Evolutionary conservation across 805 yeast genomes (phyloP), one percentile per base, ranked within the genome.

Genomic region (Pichia californica): DNA sequence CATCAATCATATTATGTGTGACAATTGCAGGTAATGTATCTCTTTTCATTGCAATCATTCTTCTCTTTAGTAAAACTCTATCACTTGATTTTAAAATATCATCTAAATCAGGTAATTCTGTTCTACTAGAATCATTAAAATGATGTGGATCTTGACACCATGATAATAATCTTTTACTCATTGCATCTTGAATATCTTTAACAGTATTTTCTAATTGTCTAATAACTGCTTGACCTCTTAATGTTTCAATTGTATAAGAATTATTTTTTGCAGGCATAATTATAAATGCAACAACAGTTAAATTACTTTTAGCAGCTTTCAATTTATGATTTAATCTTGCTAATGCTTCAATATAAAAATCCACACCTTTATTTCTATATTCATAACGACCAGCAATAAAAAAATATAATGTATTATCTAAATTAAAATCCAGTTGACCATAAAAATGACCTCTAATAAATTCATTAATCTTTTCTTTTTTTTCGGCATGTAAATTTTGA

Each of bases 381-480:
- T 91, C 99, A 65, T 91, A 91, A 61, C 99, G 79, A 43, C 99
- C 99, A 16, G 98, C 95, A 63, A 88, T 93, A 72, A 91, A 91
- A 65, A 91, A 88, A 66, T 93, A 91, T 49, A 91, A 70, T 7
- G 99, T 93, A 59, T 93, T 87, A 48, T 91, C 96, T 52, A 93
- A 74, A 58, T 88, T 95, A 63, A 93, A 93, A 66, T 93, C 96
- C 61, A 87, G 83, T 62, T 88, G 88, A 41, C 99, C 99, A 64
- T 93, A 93, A 69, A 91, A 91, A 63, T 91, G 99, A 50, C 99
- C 99, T 55, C 95, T 80, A 49, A 93, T 83, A 60, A 91, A 91
- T 58, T 93, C 97, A 61, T 88, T 83, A 61, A 91, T 89, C 62
- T 87, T 88, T 43, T 81, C 95, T 71, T 91, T 91, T 66, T 83